Conservation (phyloP, 2,329 filamentous ascomycete species). For the Fusarium siculi region DNA sequence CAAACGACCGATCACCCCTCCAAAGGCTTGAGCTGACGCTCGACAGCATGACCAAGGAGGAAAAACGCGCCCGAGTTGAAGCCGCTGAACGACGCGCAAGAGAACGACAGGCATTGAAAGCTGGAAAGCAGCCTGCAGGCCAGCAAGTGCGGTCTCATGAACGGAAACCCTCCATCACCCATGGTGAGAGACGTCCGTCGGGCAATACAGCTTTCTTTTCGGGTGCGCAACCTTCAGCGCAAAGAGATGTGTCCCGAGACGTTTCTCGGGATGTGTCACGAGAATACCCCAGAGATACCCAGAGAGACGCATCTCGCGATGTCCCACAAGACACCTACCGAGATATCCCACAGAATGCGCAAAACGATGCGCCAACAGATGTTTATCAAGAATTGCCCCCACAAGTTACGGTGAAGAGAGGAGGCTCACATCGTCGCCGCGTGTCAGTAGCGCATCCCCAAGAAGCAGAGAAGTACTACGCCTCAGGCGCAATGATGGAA, state of each 20-base stretch:
- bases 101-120: slow-evolving; percentile 64
- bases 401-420: slow-evolving; percentile 32
- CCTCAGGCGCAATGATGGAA: slow-evolving; percentile 36
- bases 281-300: slow-evolving; percentile 27
- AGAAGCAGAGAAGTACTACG: slow-evolving; percentile 36
- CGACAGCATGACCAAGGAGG: slow-evolving; percentile 93
- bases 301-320: slow-evolving; percentile 11
- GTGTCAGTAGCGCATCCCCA: slow-evolving; percentile 36
- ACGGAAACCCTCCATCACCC: slow-evolving; percentile 34
- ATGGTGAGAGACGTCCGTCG: slow-evolving; percentile 31
- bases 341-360: slow-evolving; percentile 24
- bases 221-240: slow-evolving; percentile 19
- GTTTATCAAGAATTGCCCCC: slow-evolving; percentile 27
- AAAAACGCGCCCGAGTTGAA: slow-evolving; percentile 86
- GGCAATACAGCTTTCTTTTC: slow-evolving; percentile 22
- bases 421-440: slow-evolving; percentile 30
- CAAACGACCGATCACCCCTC: slow-evolving; percentile 86
- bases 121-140: slow-evolving; percentile 39
- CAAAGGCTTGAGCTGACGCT: slow-evolving; percentile 93
- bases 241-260: slow-evolving; percentile 24
- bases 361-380: slow-evolving; percentile 23
- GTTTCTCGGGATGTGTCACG: neutral
- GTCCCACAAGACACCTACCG: slow-evolving; percentile 15
- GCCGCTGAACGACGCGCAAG: slow-evolving; percentile 81
- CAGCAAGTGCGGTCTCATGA: slow-evolving; percentile 39